phyloP scores from a whole-genome alignment of 176 grass and related monocot species.

The Puya raimondii region DNA sequence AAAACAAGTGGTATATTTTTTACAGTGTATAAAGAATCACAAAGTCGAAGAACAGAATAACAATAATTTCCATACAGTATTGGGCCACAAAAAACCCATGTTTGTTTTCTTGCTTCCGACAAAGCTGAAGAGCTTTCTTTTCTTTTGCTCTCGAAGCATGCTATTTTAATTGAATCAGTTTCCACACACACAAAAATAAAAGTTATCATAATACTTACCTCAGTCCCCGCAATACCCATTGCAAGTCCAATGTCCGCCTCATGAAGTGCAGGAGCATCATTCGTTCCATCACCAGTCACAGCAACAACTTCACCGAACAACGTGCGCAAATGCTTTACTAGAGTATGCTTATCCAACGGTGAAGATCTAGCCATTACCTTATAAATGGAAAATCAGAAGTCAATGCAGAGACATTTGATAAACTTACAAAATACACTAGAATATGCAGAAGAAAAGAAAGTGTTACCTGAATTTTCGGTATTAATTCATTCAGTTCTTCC shows the following conservation, averaged over 20 bases:
- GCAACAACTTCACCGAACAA: constrained; percentile 79
- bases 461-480: constrained; percentile 85
- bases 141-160: constrained; percentile 1
- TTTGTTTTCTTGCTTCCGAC: not conserved
- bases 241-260: constrained; percentile 98
- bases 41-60: not conserved
- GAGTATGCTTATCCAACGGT: constrained; percentile 70
- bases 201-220: constrained; percentile 33
- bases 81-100: not conserved
- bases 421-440: constrained; percentile 15
- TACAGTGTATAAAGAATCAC: not conserved
- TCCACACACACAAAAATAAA: constrained; percentile 2
- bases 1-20: constrained; percentile 19
- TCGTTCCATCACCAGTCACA: constrained; percentile 97
- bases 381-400: constrained; percentile 11
- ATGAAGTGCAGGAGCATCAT: constrained; percentile 80
- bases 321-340: constrained; percentile 65
- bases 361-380: constrained; percentile 86
- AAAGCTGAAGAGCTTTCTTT: not conserved
- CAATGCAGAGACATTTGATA: constrained; percentile 11
- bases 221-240: constrained; percentile 91
- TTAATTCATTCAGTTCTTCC: constrained; percentile 64
- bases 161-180: constrained; percentile 6
- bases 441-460: constrained; percentile 20
- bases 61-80: not conserved